Conservation (phyloP, 2,329 filamentous ascomycete genomes). For the Capronia epimyces region DNA sequence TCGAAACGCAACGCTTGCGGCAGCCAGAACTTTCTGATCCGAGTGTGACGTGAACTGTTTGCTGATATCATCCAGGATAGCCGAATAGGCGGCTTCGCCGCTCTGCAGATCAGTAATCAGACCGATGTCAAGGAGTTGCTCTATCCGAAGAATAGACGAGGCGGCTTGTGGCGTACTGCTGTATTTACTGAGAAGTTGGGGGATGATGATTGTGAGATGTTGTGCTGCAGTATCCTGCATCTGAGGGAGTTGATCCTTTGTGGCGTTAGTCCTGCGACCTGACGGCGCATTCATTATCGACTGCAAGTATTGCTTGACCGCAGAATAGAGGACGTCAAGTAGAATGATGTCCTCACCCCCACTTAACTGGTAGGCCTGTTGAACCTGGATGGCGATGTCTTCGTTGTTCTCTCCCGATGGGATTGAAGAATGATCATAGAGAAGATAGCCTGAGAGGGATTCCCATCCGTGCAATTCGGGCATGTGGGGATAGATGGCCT, state of each 20-base stretch:
- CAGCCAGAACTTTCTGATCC: conserved; percentile 74
- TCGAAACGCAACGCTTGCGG: conserved; percentile 74
- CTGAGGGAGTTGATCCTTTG: conserved; percentile 58
- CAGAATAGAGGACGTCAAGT: conserved; percentile 77
- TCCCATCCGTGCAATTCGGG: conserved; percentile 82
- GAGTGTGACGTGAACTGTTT: conserved; percentile 92
- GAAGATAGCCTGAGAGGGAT: conserved; percentile 76
- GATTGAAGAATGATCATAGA: conserved; percentile 79
- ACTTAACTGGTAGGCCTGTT: conserved; percentile 65
- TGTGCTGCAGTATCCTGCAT: conserved; percentile 73
- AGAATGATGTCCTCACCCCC: conserved; percentile 76
- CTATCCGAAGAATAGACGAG: conserved; percentile 75
- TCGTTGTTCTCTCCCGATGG: conserved; percentile 49
- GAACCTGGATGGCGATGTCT: conserved; percentile 59
- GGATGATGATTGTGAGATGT: conserved; percentile 71
- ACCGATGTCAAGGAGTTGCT: conserved; percentile 79
- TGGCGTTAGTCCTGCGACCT: conserved; percentile 55
- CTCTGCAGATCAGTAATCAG: conserved; percentile 85
- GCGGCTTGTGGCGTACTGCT: conserved; percentile 84
- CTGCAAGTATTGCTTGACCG: conserved; percentile 68
- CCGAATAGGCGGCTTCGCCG: conserved; percentile 72
- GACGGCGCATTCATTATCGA: conserved; percentile 58
- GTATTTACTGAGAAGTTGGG: conserved; percentile 83
- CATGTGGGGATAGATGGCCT: conserved; percentile 77
- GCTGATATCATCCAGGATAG: conserved; percentile 82